phyloP scores from a whole-genome alignment of 768 basidiomycete species.

The Kwoniella dejecticola region DNA sequence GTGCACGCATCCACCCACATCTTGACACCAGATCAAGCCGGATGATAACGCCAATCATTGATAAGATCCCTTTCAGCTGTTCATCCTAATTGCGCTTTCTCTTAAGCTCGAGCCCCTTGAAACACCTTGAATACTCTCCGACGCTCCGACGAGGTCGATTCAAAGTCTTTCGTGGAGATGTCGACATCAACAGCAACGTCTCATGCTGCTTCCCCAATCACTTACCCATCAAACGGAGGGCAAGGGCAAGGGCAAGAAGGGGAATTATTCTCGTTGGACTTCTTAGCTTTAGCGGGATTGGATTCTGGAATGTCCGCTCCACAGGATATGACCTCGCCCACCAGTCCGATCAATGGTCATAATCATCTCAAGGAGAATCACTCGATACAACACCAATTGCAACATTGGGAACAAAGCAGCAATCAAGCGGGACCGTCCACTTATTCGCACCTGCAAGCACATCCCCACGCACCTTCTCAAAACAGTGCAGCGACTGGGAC shows the following conservation, averaged over 20 bases:
- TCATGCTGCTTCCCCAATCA: conserved; percentile 11
- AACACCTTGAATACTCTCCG: too few relatives aligned
- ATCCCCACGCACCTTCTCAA: conserved; percentile 1
- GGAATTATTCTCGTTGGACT: conserved; percentile 14
- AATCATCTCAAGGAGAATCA: neutral
- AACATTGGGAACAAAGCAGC: conserved; percentile 11
- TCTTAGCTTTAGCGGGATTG: conserved; percentile 15
- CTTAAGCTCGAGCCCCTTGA: too few relatives aligned
- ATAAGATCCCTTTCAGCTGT: too few relatives aligned
- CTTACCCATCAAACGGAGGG: neutral
- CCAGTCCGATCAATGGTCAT: neutral
- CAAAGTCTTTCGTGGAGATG: neutral
- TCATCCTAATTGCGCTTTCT: too few relatives aligned
- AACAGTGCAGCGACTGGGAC: conserved; percentile 10
- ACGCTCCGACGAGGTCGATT: neutral
- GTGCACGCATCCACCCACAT: too few relatives aligned
- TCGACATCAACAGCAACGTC: conserved; percentile 8
- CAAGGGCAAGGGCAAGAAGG: conserved; percentile 7
- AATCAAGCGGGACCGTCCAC: conserved; percentile 14
- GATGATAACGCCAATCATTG: too few relatives aligned
- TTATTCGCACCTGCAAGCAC: too few relatives aligned
- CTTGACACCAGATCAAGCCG: too few relatives aligned
- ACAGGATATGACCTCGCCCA: conserved; percentile 10
- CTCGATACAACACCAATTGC: conserved; percentile 1
- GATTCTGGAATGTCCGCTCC: conserved; percentile 7